Conservation (phyloP, 2,329 filamentous ascomycete species). For the Knufia petricola region DNA sequence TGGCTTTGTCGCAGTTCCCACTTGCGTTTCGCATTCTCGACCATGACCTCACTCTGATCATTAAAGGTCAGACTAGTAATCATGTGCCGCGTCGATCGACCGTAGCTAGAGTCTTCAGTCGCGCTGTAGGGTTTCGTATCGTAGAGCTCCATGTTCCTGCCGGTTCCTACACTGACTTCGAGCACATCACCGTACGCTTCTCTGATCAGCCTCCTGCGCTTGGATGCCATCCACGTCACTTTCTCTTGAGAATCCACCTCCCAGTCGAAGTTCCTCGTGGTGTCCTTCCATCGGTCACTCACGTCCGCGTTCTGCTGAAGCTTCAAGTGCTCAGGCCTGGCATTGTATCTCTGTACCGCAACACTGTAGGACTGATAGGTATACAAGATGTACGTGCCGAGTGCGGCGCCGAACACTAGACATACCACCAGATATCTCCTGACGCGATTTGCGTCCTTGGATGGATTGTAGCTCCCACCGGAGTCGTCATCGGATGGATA, state of each 20-base stretch:
- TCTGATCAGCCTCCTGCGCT: constrained; percentile 34
- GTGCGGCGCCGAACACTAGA: constrained; percentile 31
- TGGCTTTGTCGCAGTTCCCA: constrained; percentile 24
- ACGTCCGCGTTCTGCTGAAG: constrained; percentile 29
- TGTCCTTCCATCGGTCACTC: constrained; percentile 38
- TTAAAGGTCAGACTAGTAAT: constrained; percentile 36
- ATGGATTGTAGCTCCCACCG: not conserved
- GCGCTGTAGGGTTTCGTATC: constrained; percentile 24
- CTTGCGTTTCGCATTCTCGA: constrained; percentile 36
- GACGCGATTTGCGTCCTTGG: not conserved
- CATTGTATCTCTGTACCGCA: constrained; percentile 24
- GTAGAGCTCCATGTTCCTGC: constrained; percentile 40
- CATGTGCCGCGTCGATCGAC: constrained; percentile 23
- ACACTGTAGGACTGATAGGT: constrained; percentile 35
- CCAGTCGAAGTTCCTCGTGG: constrained; percentile 35
- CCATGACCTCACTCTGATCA: constrained; percentile 41
- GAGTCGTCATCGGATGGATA: not conserved
- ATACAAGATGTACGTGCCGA: constrained; percentile 36
- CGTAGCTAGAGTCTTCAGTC: constrained; percentile 7
- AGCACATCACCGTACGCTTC: constrained; percentile 38
- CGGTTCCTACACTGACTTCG: constrained; percentile 43
- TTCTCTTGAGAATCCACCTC: constrained; percentile 37
- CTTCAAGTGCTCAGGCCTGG: constrained; percentile 8
- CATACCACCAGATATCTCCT: constrained; percentile 26
- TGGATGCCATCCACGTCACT: constrained; percentile 30